Conservation (phyloP, 164 flowering plant genomes). For the Paratinospora sagittata region DNA sequence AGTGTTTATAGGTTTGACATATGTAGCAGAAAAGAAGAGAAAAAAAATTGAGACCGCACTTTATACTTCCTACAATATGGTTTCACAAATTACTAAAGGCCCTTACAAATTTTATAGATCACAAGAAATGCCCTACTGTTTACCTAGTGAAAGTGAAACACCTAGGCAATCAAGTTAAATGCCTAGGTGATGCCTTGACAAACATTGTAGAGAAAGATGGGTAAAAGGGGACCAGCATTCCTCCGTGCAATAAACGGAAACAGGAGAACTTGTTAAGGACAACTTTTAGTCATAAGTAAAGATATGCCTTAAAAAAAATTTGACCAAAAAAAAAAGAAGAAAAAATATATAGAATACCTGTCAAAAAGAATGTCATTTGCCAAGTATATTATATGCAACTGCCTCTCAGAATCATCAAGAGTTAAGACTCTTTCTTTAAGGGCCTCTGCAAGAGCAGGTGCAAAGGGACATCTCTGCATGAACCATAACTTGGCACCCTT, state of each 20-base stretch:
- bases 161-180: not conserved
- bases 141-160: not conserved
- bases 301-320: not conserved
- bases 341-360: slow-evolving; percentile 39
- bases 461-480: slow-evolving; percentile 92
- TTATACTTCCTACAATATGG: too few relatives aligned
- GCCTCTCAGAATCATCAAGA: slow-evolving; percentile 86
- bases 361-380: slow-evolving; percentile 98
- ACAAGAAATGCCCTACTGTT: not conserved
- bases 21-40: too few relatives aligned
- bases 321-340: not conserved
- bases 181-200: not conserved
- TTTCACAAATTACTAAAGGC: too few relatives aligned
- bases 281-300: not conserved
- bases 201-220: not conserved
- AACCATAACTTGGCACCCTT: slow-evolving; percentile 97
- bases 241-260: not conserved
- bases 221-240: not conserved
- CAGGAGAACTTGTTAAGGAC: not conserved
- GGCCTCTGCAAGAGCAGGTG: slow-evolving; percentile 87
- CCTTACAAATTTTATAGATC: not conserved
- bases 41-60: too few relatives aligned
- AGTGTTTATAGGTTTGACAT: too few relatives aligned
- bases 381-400: slow-evolving; percentile 78
- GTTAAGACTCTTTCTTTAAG: slow-evolving; percentile 68